A percentile compares a stretch with the other conserved stretches of the same genome.
Evolutionary conservation across 305 asterid species (phyloP).

Genomic region (Fraxinus platypoda): DNA sequence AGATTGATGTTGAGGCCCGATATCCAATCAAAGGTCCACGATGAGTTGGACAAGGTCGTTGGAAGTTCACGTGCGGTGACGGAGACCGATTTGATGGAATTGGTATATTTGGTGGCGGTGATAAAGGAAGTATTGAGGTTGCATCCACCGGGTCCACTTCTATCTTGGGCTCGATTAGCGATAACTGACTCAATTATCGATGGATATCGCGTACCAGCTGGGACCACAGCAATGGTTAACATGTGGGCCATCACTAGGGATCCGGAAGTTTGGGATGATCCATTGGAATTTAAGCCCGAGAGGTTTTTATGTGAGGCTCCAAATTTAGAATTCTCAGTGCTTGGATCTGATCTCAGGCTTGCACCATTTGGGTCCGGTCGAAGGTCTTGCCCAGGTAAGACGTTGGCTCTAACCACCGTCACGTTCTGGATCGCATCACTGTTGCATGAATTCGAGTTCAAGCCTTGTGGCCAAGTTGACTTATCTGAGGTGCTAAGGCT

Average conservation of each 20-base stretch:
- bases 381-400: conserved; percentile 77
- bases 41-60: conserved; percentile 55
- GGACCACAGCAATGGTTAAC: conserved; percentile 78
- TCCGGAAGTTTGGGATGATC: conserved; percentile 57
- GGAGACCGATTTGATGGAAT: conserved; percentile 53
- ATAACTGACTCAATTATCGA: conserved; percentile 57
- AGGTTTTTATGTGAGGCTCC: conserved; percentile 36
- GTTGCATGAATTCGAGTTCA: conserved; percentile 48
- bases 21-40: conserved; percentile 59
- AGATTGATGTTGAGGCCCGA: conserved; percentile 62
- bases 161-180: conserved; percentile 79
- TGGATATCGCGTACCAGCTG: conserved; percentile 64
- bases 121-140: conserved; percentile 69
- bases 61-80: conserved; percentile 54
- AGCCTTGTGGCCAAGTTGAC: conserved; percentile 31
- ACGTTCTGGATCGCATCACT: conserved; percentile 65
- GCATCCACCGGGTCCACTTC: conserved; percentile 90
- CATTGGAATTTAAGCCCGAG: conserved; percentile 56
- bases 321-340: conserved; percentile 31
- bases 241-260: conserved; percentile 93
- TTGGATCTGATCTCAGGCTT: conserved; percentile 65
- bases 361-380: conserved; percentile 89
- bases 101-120: conserved; percentile 62
- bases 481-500: conserved; percentile 52
- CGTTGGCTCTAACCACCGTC: conserved; percentile 62